Evolutionary conservation across 345 rosid genomes (phyloP).

Genomic region (Linum tenue): DNA sequence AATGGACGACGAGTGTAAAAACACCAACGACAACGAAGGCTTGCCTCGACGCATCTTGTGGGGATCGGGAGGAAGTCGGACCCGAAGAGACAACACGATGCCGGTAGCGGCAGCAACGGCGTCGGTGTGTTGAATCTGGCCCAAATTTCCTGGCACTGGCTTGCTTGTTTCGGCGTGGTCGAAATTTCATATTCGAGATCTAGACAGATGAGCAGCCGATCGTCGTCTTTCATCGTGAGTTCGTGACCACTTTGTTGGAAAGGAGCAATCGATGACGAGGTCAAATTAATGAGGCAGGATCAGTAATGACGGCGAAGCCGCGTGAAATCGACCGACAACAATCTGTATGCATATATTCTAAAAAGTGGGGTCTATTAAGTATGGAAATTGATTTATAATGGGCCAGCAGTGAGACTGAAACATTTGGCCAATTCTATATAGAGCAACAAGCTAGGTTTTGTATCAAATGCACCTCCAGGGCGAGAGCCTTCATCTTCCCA

Average conservation of each 20-base stretch:
- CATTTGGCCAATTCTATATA: no score
- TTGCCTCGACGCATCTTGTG: conserved; percentile 68
- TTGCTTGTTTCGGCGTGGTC: conserved; percentile 17
- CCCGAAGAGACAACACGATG: conserved; percentile 40
- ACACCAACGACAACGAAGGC: conserved; percentile 35
- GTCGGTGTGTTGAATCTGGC: conserved; percentile 1
- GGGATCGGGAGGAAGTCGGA: conserved; percentile 48
- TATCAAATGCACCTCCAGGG: no score
- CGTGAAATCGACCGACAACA: no score
- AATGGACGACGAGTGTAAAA: conserved; percentile 78
- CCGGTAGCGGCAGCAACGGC: neutral
- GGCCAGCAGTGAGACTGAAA: neutral
- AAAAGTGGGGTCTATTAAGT: no score
- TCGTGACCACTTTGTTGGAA: conserved; percentile 20
- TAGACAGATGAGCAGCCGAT: conserved; percentile 11
- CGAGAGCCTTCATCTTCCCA: no score
- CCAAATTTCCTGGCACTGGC: conserved; percentile 16
- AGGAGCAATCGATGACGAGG: conserved; percentile 26
- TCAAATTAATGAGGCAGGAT: conserved; percentile 17
- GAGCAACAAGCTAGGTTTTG: no score
- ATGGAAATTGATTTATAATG: neutral
- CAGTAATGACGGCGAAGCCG: neutral
- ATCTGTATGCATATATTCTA: no score
- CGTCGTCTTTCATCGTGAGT: conserved; percentile 12
- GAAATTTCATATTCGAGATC: conserved; percentile 22